These are phyloP conservation scores for Clonostachys rosea DNA, from an alignment of 2,329 filamentous ascomycete genomes.

Conservation along the genomic window DNA sequence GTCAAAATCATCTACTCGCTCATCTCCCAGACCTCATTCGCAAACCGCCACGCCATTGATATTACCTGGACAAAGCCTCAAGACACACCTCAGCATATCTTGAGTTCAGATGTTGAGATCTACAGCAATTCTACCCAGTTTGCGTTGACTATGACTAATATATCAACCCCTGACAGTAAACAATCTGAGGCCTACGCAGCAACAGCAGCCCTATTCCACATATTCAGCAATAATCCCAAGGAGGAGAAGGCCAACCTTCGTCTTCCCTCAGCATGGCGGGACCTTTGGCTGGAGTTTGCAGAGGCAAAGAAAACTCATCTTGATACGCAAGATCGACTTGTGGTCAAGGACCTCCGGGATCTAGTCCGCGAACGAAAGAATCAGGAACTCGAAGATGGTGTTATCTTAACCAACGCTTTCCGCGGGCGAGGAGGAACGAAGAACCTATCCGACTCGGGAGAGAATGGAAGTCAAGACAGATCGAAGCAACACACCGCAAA, in stretches of 20 bases:
- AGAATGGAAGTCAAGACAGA: conserved; percentile 41
- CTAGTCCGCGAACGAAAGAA: conserved; percentile 66
- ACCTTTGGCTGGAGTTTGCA: conserved; percentile 78
- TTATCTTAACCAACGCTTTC: conserved; percentile 75
- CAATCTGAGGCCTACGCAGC: conserved; percentile 88
- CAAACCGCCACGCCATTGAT: conserved; percentile 69
- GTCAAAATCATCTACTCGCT: conserved; percentile 64
- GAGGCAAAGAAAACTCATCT: conserved; percentile 64
- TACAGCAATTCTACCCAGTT: conserved; percentile 45
- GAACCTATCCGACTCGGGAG: conserved; percentile 38
- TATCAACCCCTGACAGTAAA: conserved; percentile 69
- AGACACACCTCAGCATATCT: conserved; percentile 29
- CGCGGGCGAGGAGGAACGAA: conserved; percentile 50
- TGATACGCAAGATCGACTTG: conserved; percentile 65
- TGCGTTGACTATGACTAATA: conserved; percentile 66
- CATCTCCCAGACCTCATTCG: conserved; percentile 70
- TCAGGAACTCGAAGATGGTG: conserved; percentile 66
- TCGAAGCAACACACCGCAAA: conserved; percentile 27
- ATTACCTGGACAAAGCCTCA: conserved; percentile 78
- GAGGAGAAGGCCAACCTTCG: conserved; percentile 83
- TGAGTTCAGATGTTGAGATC: conserved; percentile 35
- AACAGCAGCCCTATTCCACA: conserved; percentile 74
- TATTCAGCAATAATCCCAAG: conserved; percentile 72
- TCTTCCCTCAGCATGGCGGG: conserved; percentile 75
- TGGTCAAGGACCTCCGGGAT: conserved; percentile 63